Evolutionary conservation across 305 asterid species (phyloP).

Genomic region (Ilex paraguariensis): DNA sequence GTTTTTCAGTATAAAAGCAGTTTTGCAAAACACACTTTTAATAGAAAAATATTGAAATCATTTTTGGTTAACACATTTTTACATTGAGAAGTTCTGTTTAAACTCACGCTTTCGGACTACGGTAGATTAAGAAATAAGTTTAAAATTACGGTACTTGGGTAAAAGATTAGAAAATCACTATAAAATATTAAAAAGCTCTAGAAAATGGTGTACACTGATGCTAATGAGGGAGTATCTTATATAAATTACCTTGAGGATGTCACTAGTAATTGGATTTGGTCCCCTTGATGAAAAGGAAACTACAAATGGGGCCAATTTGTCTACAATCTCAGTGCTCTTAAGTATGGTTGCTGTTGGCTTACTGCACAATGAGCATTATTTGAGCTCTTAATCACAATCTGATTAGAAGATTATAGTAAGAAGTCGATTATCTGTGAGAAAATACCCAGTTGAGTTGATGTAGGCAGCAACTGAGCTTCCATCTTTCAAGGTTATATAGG

Average conservation of each 20-base stretch:
- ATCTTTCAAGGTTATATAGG: not conserved
- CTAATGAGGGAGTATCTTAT: not conserved
- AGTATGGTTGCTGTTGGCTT: not conserved
- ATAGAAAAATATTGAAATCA: too few relatives aligned
- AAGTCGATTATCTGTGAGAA: not conserved
- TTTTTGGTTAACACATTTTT: too few relatives aligned
- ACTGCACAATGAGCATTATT: not conserved
- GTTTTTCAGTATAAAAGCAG: too few relatives aligned
- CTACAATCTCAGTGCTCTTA: not conserved
- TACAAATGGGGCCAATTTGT: not conserved
- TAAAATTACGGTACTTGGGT: too few relatives aligned
- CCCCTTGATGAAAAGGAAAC: constrained; percentile 1
- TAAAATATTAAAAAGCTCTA: not conserved
- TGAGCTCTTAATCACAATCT: not conserved
- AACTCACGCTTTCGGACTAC: too few relatives aligned
- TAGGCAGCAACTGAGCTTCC: not conserved
- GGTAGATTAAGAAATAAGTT: too few relatives aligned
- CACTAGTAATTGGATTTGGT: not conserved
- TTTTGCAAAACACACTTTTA: too few relatives aligned
- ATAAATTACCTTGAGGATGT: constrained; percentile 1
- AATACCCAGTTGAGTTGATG: not conserved
- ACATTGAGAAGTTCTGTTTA: too few relatives aligned
- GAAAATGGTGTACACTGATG: not conserved
- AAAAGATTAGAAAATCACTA: not conserved
- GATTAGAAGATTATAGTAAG: not conserved